phyloP scores from a whole-genome alignment of 2,329 filamentous ascomycete genomes.

The Domatiomyces globalis region DNA sequence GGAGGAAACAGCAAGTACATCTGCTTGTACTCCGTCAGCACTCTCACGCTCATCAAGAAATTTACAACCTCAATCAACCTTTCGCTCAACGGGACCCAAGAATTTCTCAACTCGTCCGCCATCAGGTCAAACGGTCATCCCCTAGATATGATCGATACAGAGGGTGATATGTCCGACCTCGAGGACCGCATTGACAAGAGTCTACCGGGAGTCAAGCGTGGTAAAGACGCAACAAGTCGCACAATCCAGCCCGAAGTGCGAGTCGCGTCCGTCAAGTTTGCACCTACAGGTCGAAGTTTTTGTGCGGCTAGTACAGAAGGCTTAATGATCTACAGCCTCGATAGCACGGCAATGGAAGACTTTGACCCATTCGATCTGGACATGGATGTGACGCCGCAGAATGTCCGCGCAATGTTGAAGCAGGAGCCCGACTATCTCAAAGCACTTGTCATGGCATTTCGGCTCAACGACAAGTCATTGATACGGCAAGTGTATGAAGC shows the following conservation, averaged over 20 bases:
- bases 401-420: constrained; percentile 63
- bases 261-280: constrained; percentile 72
- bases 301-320: constrained; percentile 93
- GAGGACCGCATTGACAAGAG: constrained; percentile 68
- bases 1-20: constrained; percentile 98
- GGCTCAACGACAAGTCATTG: constrained; percentile 72
- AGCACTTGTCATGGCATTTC: constrained; percentile 92
- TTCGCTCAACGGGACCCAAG: constrained; percentile 89
- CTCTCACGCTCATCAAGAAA: constrained; percentile 82
- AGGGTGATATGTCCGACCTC: constrained; percentile 74
- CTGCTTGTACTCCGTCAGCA: constrained; percentile 87
- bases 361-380: constrained; percentile 97
- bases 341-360: constrained; percentile 50
- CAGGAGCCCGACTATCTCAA: constrained; percentile 72
- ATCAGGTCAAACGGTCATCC: constrained; percentile 77
- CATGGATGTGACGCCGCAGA: constrained; percentile 80
- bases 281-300: constrained; percentile 77
- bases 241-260: constrained; percentile 68
- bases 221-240: constrained; percentile 68
- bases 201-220: constrained; percentile 69
- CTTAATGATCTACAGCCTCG: constrained; percentile 81
- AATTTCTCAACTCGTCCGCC: constrained; percentile 84
- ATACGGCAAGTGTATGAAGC: constrained; percentile 75
- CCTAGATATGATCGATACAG: constrained; percentile 67
- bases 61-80: constrained; percentile 92